Base-by-base conservation (phyloP, 306 rosid species). In the Dryas octopetala region DNA sequence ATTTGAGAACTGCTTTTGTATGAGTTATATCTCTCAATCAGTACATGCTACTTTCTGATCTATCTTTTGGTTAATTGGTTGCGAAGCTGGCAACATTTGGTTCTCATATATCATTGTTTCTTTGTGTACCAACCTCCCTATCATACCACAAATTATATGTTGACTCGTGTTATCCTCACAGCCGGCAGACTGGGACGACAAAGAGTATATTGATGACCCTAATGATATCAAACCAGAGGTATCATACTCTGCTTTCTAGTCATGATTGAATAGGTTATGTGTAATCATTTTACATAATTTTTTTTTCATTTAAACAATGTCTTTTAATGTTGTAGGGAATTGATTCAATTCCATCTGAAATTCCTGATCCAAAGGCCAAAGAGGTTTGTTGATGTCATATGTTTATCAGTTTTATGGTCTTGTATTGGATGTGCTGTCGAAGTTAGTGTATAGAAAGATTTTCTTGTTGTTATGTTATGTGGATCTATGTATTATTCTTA, bases 151-250 rank as follows among this genome's bases (percentile, higher is more conserved):
- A 52, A 38, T 11, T 40, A 40, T 49, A 11, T 38, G 38, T 49
- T 79, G 49, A 71, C 61, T 73, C 69, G 28, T 60, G 38, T 74
- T 64, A 32, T 10, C 64, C 51, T 72, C 61, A 76, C 86, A 92
- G 97, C 97, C 96, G 48, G 84, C 90, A 38, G 88, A 92, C 74
- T 92, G 97, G 97, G 97, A 92, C 50, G 97, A 90, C 49, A 90
- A 81, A 82, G 96, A 92, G 74, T 90, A 87, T 83, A 86, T 89
- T 44, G 87, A 89, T 28, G 88, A 93, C 32, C 89, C 90, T 55
- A 81, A 85, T 74, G 89, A 80, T 52, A 85, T 66, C 75, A 92
- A 90, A 76, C 97, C 93, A 9, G 85, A 89, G 96, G 97, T 92
- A 84, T 59, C 14, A 43, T 62, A 45, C 32, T 54, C n/a, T 40